Percentiles rank a stretch among this genome's conserved stretches.
phyloP scores from a whole-genome alignment of 2,329 filamentous ascomycete genomes.

The Xylaria sp. region DNA sequence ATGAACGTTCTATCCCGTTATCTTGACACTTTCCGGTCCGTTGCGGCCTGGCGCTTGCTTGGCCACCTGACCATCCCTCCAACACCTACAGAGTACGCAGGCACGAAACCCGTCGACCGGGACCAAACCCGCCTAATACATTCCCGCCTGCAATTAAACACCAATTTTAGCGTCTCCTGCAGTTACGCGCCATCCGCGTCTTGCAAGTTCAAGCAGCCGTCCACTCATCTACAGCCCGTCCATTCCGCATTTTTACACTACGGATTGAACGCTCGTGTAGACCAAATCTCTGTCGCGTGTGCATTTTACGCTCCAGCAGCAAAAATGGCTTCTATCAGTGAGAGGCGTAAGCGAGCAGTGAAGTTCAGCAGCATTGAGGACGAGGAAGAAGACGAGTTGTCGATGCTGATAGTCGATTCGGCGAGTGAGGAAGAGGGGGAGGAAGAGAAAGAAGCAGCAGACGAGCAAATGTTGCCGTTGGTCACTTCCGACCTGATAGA shows the following conservation, averaged over 20 bases:
- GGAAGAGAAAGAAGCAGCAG: neutral
- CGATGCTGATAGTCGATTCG: conserved; percentile 10
- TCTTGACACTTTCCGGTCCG: too few relatives aligned
- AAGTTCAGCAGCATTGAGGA: neutral
- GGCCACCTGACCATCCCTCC: too few relatives aligned
- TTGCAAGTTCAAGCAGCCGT: neutral
- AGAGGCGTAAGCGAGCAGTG: neutral
- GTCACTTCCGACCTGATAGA: conserved; percentile 16
- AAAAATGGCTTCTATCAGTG: conserved; percentile 8
- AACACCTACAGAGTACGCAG: too few relatives aligned
- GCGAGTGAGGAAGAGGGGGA: neutral
- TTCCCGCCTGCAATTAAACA: too few relatives aligned
- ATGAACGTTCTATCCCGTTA: too few relatives aligned
- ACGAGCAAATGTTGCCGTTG: neutral
- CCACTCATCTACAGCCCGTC: neutral
- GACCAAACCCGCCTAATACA: too few relatives aligned
- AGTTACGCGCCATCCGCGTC: conserved; percentile 2
- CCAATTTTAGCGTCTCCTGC: too few relatives aligned
- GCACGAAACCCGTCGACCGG: too few relatives aligned
- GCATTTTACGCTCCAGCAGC: neutral
- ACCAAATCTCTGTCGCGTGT: neutral
- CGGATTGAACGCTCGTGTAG: neutral
- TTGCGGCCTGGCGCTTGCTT: too few relatives aligned
- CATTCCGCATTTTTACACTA: neutral
- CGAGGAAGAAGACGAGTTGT: conserved; percentile 11